phyloP scores from a whole-genome alignment of 495 filamentous ascomycete genomes.

The Daldinia bambusicola region DNA sequence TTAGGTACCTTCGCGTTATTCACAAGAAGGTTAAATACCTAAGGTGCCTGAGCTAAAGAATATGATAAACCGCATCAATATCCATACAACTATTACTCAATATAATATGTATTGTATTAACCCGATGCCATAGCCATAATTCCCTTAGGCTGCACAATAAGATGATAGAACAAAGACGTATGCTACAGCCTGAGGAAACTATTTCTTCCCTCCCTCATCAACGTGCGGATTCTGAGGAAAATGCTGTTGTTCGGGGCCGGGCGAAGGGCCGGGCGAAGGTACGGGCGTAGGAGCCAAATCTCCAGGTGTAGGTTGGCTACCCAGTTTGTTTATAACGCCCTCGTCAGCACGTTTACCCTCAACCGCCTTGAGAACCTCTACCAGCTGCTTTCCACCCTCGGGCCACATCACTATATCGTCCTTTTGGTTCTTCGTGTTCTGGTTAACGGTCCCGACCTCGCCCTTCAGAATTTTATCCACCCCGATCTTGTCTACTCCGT shows the following conservation, averaged over 20 bases:
- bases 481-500: conserved; percentile 65
- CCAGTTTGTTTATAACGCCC: conserved; percentile 47
- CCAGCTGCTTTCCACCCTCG: conserved; percentile 55
- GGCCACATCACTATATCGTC: conserved; percentile 45
- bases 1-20: no score
- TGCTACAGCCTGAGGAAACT: conserved; percentile 8
- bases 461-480: conserved; percentile 72
- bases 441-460: conserved; percentile 53
- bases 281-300: conserved; percentile 60
- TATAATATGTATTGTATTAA: no score
- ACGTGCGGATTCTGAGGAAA: not conserved
- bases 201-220: conserved; percentile 18
- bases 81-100: no score
- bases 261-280: conserved; percentile 20
- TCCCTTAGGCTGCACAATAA: not conserved
- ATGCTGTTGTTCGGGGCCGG: conserved; percentile 10
- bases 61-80: no score
- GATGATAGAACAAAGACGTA: not conserved
- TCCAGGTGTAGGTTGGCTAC: conserved; percentile 68
- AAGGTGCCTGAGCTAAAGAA: no score
- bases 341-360: conserved; percentile 73
- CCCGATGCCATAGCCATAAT: not conserved
- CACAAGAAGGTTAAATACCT: no score
- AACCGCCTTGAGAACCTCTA: conserved; percentile 76
- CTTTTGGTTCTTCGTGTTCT: not conserved